phyloP scores from a whole-genome alignment of 2,329 filamentous ascomycete species.

The Colletotrichum falcatum region DNA sequence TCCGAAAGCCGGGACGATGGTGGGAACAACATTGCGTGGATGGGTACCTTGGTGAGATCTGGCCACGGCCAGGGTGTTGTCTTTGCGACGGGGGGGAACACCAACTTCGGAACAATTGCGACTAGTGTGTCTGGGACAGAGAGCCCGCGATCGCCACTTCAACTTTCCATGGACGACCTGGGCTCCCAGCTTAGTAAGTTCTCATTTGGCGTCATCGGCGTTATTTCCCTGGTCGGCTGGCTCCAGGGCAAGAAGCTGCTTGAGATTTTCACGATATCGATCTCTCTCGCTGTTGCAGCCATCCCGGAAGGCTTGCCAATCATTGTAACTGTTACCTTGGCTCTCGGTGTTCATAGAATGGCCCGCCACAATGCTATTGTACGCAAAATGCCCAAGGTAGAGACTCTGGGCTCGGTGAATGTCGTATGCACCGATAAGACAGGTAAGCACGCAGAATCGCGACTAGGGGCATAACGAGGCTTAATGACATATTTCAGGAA shows the following conservation, averaged over 20 bases:
- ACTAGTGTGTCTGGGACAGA: slow-evolving; percentile 95
- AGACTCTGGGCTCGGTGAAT: slow-evolving; percentile 97
- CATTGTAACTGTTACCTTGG: slow-evolving; percentile 96
- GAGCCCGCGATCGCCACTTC: slow-evolving; percentile 91
- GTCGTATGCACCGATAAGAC: slow-evolving; percentile 99
- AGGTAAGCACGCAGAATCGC: slow-evolving; percentile 58
- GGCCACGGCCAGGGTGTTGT: slow-evolving; percentile 96
- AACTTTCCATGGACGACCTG: slow-evolving; percentile 97
- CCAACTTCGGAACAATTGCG: slow-evolving; percentile 96
- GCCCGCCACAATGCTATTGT: slow-evolving; percentile 95
- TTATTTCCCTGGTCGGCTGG: slow-evolving; percentile 92
- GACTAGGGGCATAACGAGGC: neutral
- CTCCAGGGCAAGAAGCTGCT: slow-evolving; percentile 89
- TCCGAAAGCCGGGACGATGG: slow-evolving; percentile 74
- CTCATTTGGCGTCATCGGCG: slow-evolving; percentile 91
- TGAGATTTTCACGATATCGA: slow-evolving; percentile 97
- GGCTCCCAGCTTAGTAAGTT: slow-evolving; percentile 97
- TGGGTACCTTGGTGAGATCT: slow-evolving; percentile 96
- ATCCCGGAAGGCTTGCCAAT: slow-evolving; percentile 97
- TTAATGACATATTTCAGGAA: slow-evolving; percentile 64
- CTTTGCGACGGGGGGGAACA: slow-evolving; percentile 93
- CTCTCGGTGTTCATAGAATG: slow-evolving; percentile 95
- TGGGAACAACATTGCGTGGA: slow-evolving; percentile 93
- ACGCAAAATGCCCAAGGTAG: slow-evolving; percentile 93
- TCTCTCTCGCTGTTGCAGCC: slow-evolving; percentile 94